Conservation (phyloP, 2,329 filamentous ascomycete genomes). For the Cladophialophora yegresii region DNA sequence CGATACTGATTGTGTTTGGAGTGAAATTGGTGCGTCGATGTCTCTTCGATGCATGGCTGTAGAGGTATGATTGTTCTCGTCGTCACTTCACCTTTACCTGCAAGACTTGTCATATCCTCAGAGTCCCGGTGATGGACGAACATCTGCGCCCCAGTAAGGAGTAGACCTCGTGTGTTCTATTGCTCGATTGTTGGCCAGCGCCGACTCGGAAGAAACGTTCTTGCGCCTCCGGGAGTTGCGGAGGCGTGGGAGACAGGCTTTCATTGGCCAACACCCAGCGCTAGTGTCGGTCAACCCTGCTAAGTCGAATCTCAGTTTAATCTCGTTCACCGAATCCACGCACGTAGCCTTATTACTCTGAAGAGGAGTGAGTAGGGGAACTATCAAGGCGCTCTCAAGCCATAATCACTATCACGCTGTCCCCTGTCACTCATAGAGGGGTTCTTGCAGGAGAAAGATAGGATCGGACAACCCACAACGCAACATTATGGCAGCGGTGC, state of each 20-base stretch:
- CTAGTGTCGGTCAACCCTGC: slow-evolving; percentile 5
- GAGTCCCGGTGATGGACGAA: neutral
- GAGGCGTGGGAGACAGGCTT: neutral
- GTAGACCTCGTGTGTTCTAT: neutral
- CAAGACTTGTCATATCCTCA: neutral
- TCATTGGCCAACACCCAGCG: neutral
- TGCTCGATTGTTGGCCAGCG: neutral
- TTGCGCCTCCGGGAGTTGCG: neutral
- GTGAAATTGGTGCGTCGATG: neutral
- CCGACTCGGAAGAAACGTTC: neutral
- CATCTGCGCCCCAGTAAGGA: neutral
- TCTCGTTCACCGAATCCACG: slow-evolving; percentile 15
- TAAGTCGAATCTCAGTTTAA: neutral
- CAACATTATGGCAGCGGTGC: neutral
- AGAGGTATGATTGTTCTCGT: neutral
- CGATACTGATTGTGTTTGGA: neutral
- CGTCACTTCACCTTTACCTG: neutral
- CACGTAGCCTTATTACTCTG: neutral
- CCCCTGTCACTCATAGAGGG: neutral
- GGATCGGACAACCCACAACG: neutral
- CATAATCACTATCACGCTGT: neutral
- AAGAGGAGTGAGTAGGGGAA: neutral
- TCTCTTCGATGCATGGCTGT: neutral
- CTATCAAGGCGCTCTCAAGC: neutral
- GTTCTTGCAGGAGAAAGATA: neutral